Percentiles rank a stretch among this genome's conserved stretches.
phyloP scores from a whole-genome alignment of 2,329 filamentous ascomycete genomes.

The Passalora sequoiae region DNA sequence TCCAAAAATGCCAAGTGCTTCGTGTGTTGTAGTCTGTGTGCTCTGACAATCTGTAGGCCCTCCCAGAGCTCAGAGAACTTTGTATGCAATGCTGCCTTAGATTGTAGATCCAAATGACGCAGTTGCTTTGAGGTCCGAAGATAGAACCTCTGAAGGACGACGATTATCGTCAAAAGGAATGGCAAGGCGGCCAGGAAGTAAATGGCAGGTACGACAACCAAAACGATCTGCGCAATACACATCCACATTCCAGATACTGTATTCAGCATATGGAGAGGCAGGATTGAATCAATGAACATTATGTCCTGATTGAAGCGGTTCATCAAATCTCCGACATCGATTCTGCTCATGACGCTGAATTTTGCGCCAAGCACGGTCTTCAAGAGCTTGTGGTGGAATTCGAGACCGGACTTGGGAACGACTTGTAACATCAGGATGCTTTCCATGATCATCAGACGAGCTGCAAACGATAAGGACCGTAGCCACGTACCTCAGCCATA shows the following conservation, averaged over 20 bases:
- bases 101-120: constrained; percentile 2
- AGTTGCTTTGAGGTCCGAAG: constrained; percentile 2
- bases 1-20: constrained; percentile 4
- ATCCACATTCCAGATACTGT: not conserved
- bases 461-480: not conserved
- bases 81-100: constrained; percentile 1
- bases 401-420: not conserved
- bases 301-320: constrained; percentile 5
- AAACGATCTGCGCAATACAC: constrained; percentile 1
- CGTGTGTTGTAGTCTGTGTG: not conserved
- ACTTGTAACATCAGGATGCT: not conserved
- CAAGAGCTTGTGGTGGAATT: not conserved
- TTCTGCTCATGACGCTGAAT: not conserved
- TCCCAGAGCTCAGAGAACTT: not conserved
- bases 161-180: not conserved
- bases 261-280: constrained; percentile 2
- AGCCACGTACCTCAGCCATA: not conserved
- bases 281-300: not conserved
- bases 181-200: constrained; percentile 2
- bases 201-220: constrained; percentile 1
- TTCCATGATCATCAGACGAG: not conserved
- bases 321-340: constrained; percentile 2
- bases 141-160: not conserved
- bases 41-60: not conserved
- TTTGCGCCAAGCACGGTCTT: constrained; percentile 1